These are phyloP conservation scores for Mesembryanthemum crystallinum DNA, from an alignment of 148 eudicot genomes.

Conservation along the genomic window DNA sequence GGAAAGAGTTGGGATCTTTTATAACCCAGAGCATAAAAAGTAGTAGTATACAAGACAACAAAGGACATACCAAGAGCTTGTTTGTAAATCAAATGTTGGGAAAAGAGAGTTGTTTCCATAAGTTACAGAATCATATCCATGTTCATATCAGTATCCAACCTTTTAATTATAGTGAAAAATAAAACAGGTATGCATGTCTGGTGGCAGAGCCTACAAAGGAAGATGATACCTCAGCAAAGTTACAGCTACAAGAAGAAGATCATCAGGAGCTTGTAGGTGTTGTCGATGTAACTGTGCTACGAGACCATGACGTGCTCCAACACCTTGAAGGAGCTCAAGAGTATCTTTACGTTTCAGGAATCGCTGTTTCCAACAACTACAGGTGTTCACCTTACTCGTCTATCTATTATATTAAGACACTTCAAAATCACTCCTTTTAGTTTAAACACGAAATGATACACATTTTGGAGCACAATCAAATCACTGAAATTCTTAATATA, in stretches of 20 bases:
- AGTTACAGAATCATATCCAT: too few relatives aligned
- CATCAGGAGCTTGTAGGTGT: slow-evolving; percentile 63
- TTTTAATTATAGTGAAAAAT: not conserved
- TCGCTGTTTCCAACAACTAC: slow-evolving; percentile 63
- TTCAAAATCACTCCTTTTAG: not conserved
- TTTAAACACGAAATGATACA: not conserved
- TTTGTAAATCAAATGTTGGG: not conserved
- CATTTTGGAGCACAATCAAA: not conserved
- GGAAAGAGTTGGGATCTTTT: too few relatives aligned
- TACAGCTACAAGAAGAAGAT: not conserved
- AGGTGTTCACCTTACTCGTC: slow-evolving; percentile 40
- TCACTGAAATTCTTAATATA: not conserved
- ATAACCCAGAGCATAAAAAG: too few relatives aligned
- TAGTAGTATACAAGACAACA: too few relatives aligned
- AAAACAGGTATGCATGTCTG: slow-evolving; percentile 84
- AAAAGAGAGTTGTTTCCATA: not conserved
- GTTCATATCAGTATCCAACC: not conserved
- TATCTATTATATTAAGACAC: too few relatives aligned
- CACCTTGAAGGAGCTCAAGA: slow-evolving; percentile 61
- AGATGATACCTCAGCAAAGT: slow-evolving; percentile 12
- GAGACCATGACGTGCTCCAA: slow-evolving; percentile 64
- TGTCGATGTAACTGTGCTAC: slow-evolving; percentile 70
- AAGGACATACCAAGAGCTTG: too few relatives aligned
- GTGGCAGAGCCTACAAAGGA: slow-evolving; percentile 55
- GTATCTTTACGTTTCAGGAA: slow-evolving; percentile 90